Percentiles rank a stretch among this genome's conserved stretches.
Evolutionary conservation across 2,329 filamentous ascomycete species (phyloP).

Genomic region (Penicillium sp.): DNA sequence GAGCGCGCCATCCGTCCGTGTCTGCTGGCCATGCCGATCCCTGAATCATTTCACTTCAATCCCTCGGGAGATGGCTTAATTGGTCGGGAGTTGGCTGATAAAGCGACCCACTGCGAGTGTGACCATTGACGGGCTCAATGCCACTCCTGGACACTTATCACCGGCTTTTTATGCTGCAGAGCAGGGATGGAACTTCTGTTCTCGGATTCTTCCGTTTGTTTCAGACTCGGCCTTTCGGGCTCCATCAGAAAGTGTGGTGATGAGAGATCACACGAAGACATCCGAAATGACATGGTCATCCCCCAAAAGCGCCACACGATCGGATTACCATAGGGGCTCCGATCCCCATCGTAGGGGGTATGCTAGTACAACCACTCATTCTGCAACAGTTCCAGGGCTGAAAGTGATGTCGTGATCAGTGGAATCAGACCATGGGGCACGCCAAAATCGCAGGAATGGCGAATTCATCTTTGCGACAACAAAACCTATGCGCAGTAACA

Average conservation of each 20-base stretch:
- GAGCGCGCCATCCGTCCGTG: neutral
- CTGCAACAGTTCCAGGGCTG: too few relatives aligned
- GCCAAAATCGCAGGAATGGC: neutral
- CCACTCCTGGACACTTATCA: neutral
- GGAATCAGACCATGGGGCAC: neutral
- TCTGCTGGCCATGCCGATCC: neutral
- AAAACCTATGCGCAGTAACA: too few relatives aligned
- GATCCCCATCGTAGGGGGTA: neutral
- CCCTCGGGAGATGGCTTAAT: neutral
- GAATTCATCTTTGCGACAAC: neutral
- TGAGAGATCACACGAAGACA: neutral
- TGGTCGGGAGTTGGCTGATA: neutral
- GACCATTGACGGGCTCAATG: conserved; percentile 4
- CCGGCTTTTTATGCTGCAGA: neutral
- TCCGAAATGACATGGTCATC: neutral
- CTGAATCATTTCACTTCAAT: neutral
- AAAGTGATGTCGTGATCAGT: neutral
- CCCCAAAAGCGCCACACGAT: neutral
- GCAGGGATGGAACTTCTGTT: neutral
- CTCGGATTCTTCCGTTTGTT: neutral
- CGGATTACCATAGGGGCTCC: neutral
- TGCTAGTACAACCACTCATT: too few relatives aligned
- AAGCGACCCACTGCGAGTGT: neutral
- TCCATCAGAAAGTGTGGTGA: neutral
- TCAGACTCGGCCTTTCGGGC: neutral